Percentiles rank a stretch among this genome's conserved stretches.
These are phyloP conservation scores for Paecilomyces variotii DNA, from an alignment of 2,329 filamentous ascomycete genomes.

Conservation along the genomic window DNA sequence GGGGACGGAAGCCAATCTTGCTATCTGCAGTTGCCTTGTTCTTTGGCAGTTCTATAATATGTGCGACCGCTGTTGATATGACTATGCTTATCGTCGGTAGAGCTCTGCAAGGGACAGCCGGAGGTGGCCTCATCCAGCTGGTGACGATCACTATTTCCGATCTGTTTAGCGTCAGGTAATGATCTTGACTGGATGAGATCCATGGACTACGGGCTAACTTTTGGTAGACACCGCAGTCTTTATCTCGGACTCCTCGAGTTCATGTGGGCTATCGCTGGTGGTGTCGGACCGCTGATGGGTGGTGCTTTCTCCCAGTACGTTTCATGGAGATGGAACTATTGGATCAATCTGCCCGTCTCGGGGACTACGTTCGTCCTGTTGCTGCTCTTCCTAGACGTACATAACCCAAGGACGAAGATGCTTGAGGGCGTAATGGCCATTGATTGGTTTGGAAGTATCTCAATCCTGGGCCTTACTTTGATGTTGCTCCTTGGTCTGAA, in stretches of 20 bases:
- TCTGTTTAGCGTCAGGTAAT: slow-evolving; percentile 43
- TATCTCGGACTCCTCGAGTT: slow-evolving; percentile 45
- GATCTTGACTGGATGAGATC: neutral
- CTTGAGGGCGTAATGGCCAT: slow-evolving; percentile 44
- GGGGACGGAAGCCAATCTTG: slow-evolving; percentile 49
- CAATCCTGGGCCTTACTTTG: slow-evolving; percentile 43
- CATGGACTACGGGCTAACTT: neutral
- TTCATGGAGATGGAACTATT: slow-evolving; percentile 49
- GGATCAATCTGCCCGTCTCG: slow-evolving; percentile 48
- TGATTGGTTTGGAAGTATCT: slow-evolving; percentile 47
- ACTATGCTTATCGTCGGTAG: slow-evolving; percentile 47
- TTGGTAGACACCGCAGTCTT: slow-evolving; percentile 36
- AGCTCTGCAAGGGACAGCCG: slow-evolving; percentile 47
- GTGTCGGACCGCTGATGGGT: slow-evolving; percentile 21
- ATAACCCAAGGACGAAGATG: slow-evolving; percentile 46
- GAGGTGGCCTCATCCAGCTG: slow-evolving; percentile 45
- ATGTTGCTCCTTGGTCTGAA: slow-evolving; percentile 48
- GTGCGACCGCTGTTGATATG: slow-evolving; percentile 41
- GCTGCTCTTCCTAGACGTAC: slow-evolving; percentile 46
- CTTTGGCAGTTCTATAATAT: slow-evolving; percentile 42
- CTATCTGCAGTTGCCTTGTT: slow-evolving; percentile 43
- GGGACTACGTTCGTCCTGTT: slow-evolving; percentile 43
- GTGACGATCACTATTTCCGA: slow-evolving; percentile 49
- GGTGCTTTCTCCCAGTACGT: slow-evolving; percentile 28
- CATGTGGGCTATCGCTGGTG: slow-evolving; percentile 49